Base-by-base conservation (phyloP, 768 basidiomycete genomes). In the Crassisporium funariophilum region DNA sequence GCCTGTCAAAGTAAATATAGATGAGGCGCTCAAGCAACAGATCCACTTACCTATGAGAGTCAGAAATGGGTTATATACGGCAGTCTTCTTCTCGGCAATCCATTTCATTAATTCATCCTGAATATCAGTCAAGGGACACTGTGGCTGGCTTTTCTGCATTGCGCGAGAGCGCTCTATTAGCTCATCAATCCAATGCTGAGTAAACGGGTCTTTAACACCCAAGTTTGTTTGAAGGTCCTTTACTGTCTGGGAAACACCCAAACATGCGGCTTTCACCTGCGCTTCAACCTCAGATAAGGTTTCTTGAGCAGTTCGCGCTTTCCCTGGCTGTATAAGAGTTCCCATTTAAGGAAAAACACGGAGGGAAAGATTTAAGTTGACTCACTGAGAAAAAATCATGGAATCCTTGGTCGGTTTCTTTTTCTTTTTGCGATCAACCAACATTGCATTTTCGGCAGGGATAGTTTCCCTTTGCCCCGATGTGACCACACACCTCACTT, bases 121-220 rank as follows among this genome's bases (percentile, higher is more conserved):
- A 19, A 66, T 57, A 9, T 60, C 52, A 12, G 19, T 44, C 5
- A 27, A 5, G 3, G 56, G 16, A 4, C 35, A 25, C 24, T 29
- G 20, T 5, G 55, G 55, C 21, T 63, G 37, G 1, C 44, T 41
- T 43, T 57, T 53, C 24, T 55, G 53, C 46, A 55, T 35, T 19
- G 45, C 29, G 11, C 52, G 49, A 22, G 58, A 47, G 12, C 53
- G 36, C 31, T 47, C 43, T 7, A 68, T 46, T 11, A 72, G 50
- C 0, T 52, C 21, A 15, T 69, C 59, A 48, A 73, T 69, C 66
- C 66, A 71, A 27, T 53, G 40, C 43, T 73, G 65, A 0, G 68
- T 64, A 23, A 64, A 61, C 12, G 41, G 34, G 45, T 74, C 71
- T 47, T 75, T 73, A 24, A 71, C 50, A n/a, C 73, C 69, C 1